Conservation (phyloP, 306 rosid species). For the Dalbergia cultrata region DNA sequence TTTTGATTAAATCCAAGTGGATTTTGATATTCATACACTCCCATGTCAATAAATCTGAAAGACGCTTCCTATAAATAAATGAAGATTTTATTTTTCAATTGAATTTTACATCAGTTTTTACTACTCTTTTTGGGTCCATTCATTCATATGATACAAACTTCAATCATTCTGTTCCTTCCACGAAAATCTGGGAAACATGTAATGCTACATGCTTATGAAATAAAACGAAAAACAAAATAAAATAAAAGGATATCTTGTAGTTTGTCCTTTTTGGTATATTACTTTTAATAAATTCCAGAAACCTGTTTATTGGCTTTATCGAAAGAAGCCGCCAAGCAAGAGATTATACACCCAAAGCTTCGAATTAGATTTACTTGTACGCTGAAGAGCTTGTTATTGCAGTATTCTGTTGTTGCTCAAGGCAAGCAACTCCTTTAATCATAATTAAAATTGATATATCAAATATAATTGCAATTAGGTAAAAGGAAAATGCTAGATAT, state of each 20-base stretch:
- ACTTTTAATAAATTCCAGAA: background rate
- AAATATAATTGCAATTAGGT: background rate
- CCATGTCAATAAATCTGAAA: too few species aligned
- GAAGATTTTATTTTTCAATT: slow-evolving; percentile 10
- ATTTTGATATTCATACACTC: too few species aligned
- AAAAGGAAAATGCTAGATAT: too few species aligned
- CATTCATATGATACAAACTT: background rate
- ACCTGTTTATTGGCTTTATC: background rate
- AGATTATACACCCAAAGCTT: background rate
- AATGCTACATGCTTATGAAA: background rate
- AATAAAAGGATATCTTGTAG: background rate
- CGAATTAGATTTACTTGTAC: slow-evolving; percentile 46
- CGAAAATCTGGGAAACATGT: slow-evolving; percentile 7
- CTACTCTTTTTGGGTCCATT: background rate
- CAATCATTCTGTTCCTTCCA: slow-evolving; percentile 20
- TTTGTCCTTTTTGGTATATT: slow-evolving; percentile 29
- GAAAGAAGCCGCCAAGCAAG: background rate
- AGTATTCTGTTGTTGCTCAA: slow-evolving; percentile 25
- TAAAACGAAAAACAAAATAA: background rate
- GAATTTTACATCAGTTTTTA: background rate
- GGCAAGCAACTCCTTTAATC: slow-evolving; percentile 39
- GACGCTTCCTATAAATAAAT: background rate
- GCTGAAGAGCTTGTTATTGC: slow-evolving; percentile 33
- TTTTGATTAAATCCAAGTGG: too few species aligned
- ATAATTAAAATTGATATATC: slow-evolving; percentile 3